phyloP scores from a whole-genome alignment of 2,329 filamentous ascomycete species.

The Volutella citrinella region DNA sequence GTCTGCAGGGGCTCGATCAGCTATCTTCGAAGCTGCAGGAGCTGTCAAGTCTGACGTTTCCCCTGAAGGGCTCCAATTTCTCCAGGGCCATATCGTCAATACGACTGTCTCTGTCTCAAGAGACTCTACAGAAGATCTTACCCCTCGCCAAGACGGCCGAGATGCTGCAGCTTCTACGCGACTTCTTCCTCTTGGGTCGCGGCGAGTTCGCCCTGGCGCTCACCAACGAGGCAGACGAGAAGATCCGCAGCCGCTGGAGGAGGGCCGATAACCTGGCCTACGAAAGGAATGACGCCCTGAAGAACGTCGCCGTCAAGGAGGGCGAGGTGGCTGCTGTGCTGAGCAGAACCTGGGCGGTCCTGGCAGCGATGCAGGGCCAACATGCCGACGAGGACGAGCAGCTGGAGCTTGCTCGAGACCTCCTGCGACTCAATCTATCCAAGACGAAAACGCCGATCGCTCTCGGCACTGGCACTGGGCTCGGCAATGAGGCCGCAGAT shows the following conservation, averaged over 20 bases:
- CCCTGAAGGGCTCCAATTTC: slow-evolving; percentile 69
- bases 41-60: slow-evolving; percentile 67
- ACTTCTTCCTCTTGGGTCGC: slow-evolving; percentile 82
- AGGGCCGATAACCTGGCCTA: slow-evolving; percentile 57
- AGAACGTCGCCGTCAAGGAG: slow-evolving; percentile 70
- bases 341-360: slow-evolving; percentile 71
- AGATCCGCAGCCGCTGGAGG: slow-evolving; percentile 70
- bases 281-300: slow-evolving; percentile 49
- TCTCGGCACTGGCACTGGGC: slow-evolving; percentile 34
- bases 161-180: slow-evolving; percentile 71
- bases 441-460: slow-evolving; percentile 43
- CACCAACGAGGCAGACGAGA: slow-evolving; percentile 80
- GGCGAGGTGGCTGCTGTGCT: slow-evolving; percentile 79
- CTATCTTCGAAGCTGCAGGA: slow-evolving; percentile 66
- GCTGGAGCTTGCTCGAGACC: slow-evolving; percentile 76
- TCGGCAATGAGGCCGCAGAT: slow-evolving; percentile 29
- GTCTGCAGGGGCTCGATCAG: slow-evolving; percentile 53
- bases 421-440: slow-evolving; percentile 65
- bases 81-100: slow-evolving; percentile 72
- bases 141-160: slow-evolving; percentile 75
- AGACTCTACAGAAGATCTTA: slow-evolving; percentile 76
- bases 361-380: slow-evolving; percentile 70
- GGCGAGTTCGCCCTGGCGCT: slow-evolving; percentile 90
- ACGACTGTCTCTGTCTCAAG: slow-evolving; percentile 77
- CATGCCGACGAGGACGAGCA: slow-evolving; percentile 77